Evolutionary conservation across 805 yeast species (phyloP), one percentile per base, ranked within the genome.

Genomic region (Cyberlindnera euphorbiae): DNA sequence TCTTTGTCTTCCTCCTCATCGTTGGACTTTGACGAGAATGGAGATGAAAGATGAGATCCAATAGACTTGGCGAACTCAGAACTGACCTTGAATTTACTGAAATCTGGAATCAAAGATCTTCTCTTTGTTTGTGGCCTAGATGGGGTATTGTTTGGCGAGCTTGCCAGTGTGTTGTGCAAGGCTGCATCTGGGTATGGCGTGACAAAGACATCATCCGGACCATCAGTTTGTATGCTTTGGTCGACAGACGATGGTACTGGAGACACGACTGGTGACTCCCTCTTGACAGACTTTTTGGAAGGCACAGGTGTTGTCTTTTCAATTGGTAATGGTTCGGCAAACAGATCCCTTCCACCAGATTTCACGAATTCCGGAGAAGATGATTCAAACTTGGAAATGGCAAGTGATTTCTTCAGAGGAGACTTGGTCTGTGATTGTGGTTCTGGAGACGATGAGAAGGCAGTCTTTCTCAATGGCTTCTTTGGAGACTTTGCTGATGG

Each of bases 21-120:
- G 6, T 11, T 24, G 7, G 28, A 14, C 17, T 7, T 15, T 16
- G 17, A 6, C 6, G 6, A 7, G 17, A 17, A 26, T 17, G 11
- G 17, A 15, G 27, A 22, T 38, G 35, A 17, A 6, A 23, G 15
- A 30, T 14, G 13, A 5, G 28, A 17, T 13, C 16, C 32, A 23
- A 22, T 31, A 25, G 60, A 60, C 17, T 65, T 51, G 2, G 69
- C 69, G 39, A 68, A 60, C 7, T 53, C 61, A 2, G 53, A 35
- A 14, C 63, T 56, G 8, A 60, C 57, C 12, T 55, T 62, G 31
- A 62, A 41, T 26, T 56, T 56, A 4, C 50, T 42, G 13, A 62
- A 39, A 41, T 58, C 62, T 8, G 67, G 62, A 2, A 63, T 44
- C 10, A 53, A 26, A 1, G 56, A 49, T 39, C 33, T 52, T 38